A percentile compares a stretch with the other conserved stretches of the same genome.
phyloP scores from a whole-genome alignment of 140 eudicot genomes.

The Flaveria floridana region DNA sequence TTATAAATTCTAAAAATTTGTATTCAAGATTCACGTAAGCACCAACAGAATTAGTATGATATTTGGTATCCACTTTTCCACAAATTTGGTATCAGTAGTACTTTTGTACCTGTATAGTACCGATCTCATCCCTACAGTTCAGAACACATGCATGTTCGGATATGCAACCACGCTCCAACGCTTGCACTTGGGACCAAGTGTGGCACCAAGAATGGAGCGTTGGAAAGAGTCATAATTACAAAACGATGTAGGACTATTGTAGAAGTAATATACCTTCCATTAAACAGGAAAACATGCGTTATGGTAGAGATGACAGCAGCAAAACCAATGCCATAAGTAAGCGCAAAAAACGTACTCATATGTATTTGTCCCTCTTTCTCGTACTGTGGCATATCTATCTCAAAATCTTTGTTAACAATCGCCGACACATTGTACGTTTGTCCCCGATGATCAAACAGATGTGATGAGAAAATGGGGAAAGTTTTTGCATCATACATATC shows the following conservation, averaged over 20 bases:
- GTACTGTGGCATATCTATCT: constrained; percentile 49
- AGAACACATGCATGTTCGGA: too few relatives aligned
- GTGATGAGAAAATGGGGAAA: constrained; percentile 56
- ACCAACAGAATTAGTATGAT: too few relatives aligned
- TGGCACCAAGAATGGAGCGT: too few relatives aligned
- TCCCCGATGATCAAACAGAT: constrained; percentile 43
- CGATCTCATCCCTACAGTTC: too few relatives aligned
- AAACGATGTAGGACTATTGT: neutral
- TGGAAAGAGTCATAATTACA: too few relatives aligned
- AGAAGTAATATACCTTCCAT: constrained; percentile 52
- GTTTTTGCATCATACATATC: constrained; percentile 43
- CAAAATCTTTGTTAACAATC: constrained; percentile 52
- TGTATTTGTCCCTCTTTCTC: constrained; percentile 46
- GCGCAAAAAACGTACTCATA: constrained; percentile 51
- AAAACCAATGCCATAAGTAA: constrained; percentile 70
- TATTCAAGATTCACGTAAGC: too few relatives aligned
- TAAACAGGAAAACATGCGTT: constrained; percentile 54
- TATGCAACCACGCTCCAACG: too few relatives aligned
- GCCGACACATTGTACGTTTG: constrained; percentile 43
- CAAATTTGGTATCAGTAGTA: too few relatives aligned
- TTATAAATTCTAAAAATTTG: too few relatives aligned
- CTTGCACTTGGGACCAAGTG: too few relatives aligned
- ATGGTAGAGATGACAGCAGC: constrained; percentile 64
- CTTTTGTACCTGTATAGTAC: too few relatives aligned
- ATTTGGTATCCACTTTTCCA: too few relatives aligned